A percentile compares a stretch with the other conserved stretches of the same genome.
Evolutionary conservation across 306 rosid species (phyloP).

Genomic region (Trifolium repens): DNA sequence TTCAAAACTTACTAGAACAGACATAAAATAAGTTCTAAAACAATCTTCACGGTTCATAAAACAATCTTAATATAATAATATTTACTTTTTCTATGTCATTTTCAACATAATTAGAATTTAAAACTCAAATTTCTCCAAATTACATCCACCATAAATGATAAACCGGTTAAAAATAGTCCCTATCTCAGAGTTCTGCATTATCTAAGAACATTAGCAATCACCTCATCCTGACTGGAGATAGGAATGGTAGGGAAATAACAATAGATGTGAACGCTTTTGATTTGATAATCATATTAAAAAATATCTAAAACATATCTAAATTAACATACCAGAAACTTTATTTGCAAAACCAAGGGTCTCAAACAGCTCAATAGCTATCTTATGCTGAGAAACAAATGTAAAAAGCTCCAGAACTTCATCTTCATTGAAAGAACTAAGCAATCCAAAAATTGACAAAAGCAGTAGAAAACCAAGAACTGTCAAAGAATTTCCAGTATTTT

Average conservation of each 20-base stretch:
- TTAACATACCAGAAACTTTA: background rate
- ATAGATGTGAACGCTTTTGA: background rate
- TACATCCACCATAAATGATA: background rate
- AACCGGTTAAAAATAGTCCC: no score
- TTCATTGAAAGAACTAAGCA: background rate
- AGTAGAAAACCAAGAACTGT: background rate
- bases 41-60: no score
- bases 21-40: background rate
- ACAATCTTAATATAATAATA: no score
- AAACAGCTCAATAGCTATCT: background rate
- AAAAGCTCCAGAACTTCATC: slow-evolving; percentile 5
- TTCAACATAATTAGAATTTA: no score
- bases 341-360: background rate
- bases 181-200: background rate
- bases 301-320: background rate
- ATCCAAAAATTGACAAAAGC: slow-evolving; percentile 2
- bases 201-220: background rate
- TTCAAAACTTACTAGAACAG: background rate
- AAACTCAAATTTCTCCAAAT: background rate
- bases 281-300: background rate
- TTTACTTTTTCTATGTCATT: no score
- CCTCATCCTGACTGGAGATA: background rate
- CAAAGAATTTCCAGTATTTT: background rate
- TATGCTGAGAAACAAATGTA: background rate
- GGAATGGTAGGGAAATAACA: background rate